Base-by-base conservation (phyloP, 129 eudicot species). In the Solidago caesia region DNA sequence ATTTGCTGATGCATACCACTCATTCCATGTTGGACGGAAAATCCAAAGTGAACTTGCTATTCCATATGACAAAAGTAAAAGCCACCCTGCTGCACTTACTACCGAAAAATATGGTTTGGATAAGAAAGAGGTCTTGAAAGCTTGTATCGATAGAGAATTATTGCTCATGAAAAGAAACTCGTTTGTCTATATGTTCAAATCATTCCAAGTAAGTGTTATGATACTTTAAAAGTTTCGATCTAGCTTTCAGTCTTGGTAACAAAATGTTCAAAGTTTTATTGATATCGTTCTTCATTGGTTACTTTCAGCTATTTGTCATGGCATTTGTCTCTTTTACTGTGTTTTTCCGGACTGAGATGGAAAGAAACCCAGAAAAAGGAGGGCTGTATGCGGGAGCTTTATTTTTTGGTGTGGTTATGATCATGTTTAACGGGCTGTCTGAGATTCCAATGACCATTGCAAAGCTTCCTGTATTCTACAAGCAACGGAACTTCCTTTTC, bases 381-480 rank as follows among this genome's bases (percentile, higher is more conserved):
- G 66, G 63, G 3, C 44, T 91, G 47, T 87, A 62, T 74, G 61
- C 45, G 0, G 94, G 94, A 9, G 87, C 94, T 43, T 66, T 85
- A 1, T 91, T 86, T 57, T 88, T 77, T 15, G 69, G 79, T 6
- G 79, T 77, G 7, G 46, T 71, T 14, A 62, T 71, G 66, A 15
- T 84, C 42, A 80, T 85, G 91, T 84, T 88, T 72, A 85, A 84
- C 68, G 96, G 95, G 26, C 49, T 85, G 83, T 68, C 96, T 1
- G 98, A 92, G 83, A 64, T 93, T 43, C 66, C 96, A 68, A 83
- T 90, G 89, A 88, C 89, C 0, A 86, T 90, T 7, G 77, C 78
- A 6, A 88, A 88, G 75, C 96, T 93, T 83, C 98, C 98, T 0
- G 92, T 88, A 27, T 93, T 88, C 64, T 90, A 82, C 76, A 93